Percentiles rank a stretch among this genome's conserved stretches.
phyloP scores from a whole-genome alignment of 2,329 filamentous ascomycete genomes.

The Ceratocystis eucalypticola region DNA sequence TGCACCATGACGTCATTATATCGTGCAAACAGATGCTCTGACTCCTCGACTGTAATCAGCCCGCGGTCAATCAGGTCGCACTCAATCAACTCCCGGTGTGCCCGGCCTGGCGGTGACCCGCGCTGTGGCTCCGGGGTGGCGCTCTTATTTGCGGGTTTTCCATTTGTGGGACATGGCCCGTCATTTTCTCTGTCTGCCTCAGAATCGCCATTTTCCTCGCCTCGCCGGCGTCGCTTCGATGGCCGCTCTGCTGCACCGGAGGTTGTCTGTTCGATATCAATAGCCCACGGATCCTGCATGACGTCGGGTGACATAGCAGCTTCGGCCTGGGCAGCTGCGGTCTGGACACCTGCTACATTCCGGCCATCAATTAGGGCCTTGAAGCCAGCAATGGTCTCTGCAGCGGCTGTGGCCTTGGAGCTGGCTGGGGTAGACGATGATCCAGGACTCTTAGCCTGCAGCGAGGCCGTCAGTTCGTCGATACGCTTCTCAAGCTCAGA shows the following conservation, averaged over 20 bases:
- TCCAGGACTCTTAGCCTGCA: slow-evolving; percentile 42
- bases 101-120: slow-evolving; percentile 16
- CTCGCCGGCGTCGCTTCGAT: slow-evolving; percentile 10
- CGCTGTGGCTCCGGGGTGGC: slow-evolving; percentile 17
- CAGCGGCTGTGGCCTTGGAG: slow-evolving; percentile 24
- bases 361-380: slow-evolving; percentile 22
- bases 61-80: slow-evolving; percentile 46
- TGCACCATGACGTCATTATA: slow-evolving; percentile 47
- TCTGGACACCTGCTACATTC: neutral
- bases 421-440: neutral
- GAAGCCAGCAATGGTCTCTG: slow-evolving; percentile 12
- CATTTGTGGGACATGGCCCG: neutral
- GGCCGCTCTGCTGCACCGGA: neutral
- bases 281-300: slow-evolving; percentile 25
- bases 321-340: neutral
- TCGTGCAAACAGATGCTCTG: slow-evolving; percentile 40
- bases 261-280: neutral
- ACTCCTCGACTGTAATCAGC: slow-evolving; percentile 42
- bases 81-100: slow-evolving; percentile 11
- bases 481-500: slow-evolving; percentile 89
- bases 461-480: slow-evolving; percentile 67
- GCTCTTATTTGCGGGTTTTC: neutral
- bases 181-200: neutral
- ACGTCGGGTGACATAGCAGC: slow-evolving; percentile 16
- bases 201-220: neutral